Percentiles rank a stretch among this genome's conserved stretches.
Evolutionary conservation across 371 early-diverging fungal genomes (phyloP).

Genomic region (Actinomortierella wolfii): DNA sequence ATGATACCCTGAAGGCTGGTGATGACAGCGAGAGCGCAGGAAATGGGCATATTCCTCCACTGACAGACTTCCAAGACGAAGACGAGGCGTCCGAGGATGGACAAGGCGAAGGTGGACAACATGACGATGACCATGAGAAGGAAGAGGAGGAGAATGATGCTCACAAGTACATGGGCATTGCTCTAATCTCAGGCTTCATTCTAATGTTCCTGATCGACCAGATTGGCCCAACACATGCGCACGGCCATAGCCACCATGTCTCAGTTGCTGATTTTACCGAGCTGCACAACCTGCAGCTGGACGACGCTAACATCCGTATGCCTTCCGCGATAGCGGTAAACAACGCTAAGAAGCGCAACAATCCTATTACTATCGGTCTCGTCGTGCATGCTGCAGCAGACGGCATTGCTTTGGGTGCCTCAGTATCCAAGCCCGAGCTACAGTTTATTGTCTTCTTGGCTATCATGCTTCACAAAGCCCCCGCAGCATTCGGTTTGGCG

Average conservation of each 20-base stretch:
- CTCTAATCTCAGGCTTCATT: conserved; percentile 83
- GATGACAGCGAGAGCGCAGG: not conserved
- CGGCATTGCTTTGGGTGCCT: conserved; percentile 93
- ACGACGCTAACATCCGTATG: conserved; percentile 44
- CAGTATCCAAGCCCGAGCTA: conserved; percentile 67
- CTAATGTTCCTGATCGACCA: conserved; percentile 92
- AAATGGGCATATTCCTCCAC: not conserved
- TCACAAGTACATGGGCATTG: conserved; percentile 76
- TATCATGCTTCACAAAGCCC: conserved; percentile 97
- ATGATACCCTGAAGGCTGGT: conserved; percentile 1
- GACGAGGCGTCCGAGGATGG: conserved; percentile 12
- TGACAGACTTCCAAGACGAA: conserved; percentile 17
- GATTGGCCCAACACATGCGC: conserved; percentile 61
- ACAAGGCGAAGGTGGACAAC: conserved; percentile 1
- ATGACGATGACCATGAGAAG: conserved; percentile 10
- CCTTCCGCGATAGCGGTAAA: conserved; percentile 35
- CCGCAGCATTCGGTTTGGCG: conserved; percentile 90
- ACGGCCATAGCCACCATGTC: conserved; percentile 47
- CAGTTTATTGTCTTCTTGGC: conserved; percentile 92
- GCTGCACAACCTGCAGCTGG: conserved; percentile 29
- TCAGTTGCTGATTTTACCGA: conserved; percentile 46
- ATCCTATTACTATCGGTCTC: conserved; percentile 81
- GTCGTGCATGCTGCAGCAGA: conserved; percentile 95
- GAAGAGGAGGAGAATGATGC: conserved; percentile 47
- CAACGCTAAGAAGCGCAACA: conserved; percentile 26